Base-by-base conservation (phyloP, 1,139 yeast species). In the Kazachstania sp. region DNA sequence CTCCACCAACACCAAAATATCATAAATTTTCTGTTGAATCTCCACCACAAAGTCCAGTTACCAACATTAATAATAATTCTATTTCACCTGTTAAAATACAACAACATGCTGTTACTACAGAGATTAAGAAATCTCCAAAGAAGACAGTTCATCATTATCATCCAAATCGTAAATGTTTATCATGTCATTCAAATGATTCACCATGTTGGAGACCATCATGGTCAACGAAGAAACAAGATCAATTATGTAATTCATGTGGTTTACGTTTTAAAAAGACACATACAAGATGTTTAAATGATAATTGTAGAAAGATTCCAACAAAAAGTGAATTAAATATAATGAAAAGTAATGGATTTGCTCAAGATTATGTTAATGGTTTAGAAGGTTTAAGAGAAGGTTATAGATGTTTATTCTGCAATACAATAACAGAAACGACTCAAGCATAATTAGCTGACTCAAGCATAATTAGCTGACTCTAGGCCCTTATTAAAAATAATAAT, bases 141-240 rank as follows among this genome's bases (percentile, higher is more conserved):
- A 23, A 23, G 28, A 23, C 28, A 23, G 28, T 23, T 23, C 50
- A 52, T 11, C 47, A 31, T 29, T 11, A 20, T 13, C 43, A 40
- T 34, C 8, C 41, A 16, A 23, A 20, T 20, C 29, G 90, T 57
- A 75, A 78, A 49, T 92, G 98, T 65, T 82, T 92, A 31, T 86
- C 97, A 4, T 92, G 98, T 68, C 88, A 90, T 12, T 81, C 94
- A 1, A 86, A 83, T 53, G 95, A 85, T 57, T 86, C 95, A 12
- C 98, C 98, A 11, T 92, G 98, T 67, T 92, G 98, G 98, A 78
- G 98, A 63, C 98, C 98, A 2, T 83, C 95, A 7, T 92, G 98
- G 98, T 81, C 94, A 3, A 71, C 74, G 42, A 67, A 74, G 19
- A 76, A 81, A 58, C 87, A 84, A 51, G 97, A 97, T 15, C 97